Evolutionary conservation across 148 eudicot species (phyloP).

Genomic region (Nepenthes gracilis): DNA sequence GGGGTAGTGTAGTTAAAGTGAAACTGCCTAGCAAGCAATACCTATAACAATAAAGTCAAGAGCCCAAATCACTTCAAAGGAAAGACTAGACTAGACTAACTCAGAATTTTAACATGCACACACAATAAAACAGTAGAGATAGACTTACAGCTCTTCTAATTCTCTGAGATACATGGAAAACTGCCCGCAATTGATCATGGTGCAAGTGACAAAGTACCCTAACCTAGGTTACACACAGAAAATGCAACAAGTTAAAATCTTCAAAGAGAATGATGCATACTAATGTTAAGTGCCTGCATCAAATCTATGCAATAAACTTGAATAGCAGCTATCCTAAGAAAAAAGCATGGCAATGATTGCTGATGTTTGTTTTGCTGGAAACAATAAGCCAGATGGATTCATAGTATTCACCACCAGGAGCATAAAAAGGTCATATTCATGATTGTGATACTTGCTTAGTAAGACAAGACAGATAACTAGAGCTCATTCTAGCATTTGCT

Average conservation of each 20-base stretch:
- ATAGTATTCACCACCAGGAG: no score
- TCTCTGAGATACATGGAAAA: conserved; percentile 82
- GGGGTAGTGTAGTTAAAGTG: conserved; percentile 93
- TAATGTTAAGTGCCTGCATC: no score
- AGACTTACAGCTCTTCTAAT: conserved; percentile 77
- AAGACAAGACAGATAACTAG: no score
- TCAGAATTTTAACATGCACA: background rate
- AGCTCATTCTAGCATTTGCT: no score
- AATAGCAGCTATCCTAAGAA: no score
- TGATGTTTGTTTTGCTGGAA: no score
- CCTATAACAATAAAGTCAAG: conserved; percentile 28
- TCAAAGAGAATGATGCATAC: background rate
- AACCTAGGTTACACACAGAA: conserved; percentile 35
- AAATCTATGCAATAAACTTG: no score
- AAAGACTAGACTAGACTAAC: background rate
- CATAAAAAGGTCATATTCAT: no score
- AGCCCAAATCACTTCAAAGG: background rate
- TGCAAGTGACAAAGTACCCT: conserved; percentile 86
- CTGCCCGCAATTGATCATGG: conserved; percentile 87
- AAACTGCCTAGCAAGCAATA: conserved; percentile 59
- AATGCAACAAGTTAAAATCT: background rate
- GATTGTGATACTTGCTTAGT: no score
- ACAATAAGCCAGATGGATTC: no score
- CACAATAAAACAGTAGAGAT: background rate
- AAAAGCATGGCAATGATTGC: no score